Evolutionary conservation across 805 yeast species (phyloP).

Genomic region (Candida silvatica): DNA sequence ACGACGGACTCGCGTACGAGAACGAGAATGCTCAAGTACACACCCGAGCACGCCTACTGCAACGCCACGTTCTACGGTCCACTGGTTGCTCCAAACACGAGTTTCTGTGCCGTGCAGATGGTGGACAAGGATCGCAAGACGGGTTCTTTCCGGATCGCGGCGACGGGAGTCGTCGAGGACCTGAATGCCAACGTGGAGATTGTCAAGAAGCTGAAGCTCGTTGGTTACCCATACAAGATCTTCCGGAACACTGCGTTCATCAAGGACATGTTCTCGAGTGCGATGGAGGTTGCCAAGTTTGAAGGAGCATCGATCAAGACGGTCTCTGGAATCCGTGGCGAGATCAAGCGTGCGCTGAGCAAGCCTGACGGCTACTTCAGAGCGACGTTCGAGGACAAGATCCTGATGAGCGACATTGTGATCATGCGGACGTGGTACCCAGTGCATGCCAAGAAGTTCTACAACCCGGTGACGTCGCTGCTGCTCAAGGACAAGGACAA

Average conservation of each 20-base stretch:
- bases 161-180: conserved; percentile 94
- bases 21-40: conserved; percentile 94
- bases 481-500: conserved; percentile 66
- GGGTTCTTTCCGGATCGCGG: conserved; percentile 89
- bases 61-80: conserved; percentile 96
- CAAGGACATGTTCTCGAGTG: conserved; percentile 89
- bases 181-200: conserved; percentile 85
- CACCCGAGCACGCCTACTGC: conserved; percentile 97
- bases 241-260: conserved; percentile 95
- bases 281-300: conserved; percentile 92
- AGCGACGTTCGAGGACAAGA: conserved; percentile 95
- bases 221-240: conserved; percentile 90
- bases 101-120: conserved; percentile 90
- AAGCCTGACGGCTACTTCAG: conserved; percentile 94
- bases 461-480: conserved; percentile 93
- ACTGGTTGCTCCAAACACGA: conserved; percentile 92
- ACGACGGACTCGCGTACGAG: conserved; percentile 97
- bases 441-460: conserved; percentile 79
- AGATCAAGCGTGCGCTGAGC: conserved; percentile 87
- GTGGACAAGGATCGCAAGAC: conserved; percentile 80
- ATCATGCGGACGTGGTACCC: conserved; percentile 97
- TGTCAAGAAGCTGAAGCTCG: conserved; percentile 90
- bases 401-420: conserved; percentile 81
- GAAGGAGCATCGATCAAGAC: conserved; percentile 98
- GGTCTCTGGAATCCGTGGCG: conserved; percentile 96